Base-by-base conservation (phyloP, 1,284 basidiomycete species). In the Ustilago trichophora region DNA sequence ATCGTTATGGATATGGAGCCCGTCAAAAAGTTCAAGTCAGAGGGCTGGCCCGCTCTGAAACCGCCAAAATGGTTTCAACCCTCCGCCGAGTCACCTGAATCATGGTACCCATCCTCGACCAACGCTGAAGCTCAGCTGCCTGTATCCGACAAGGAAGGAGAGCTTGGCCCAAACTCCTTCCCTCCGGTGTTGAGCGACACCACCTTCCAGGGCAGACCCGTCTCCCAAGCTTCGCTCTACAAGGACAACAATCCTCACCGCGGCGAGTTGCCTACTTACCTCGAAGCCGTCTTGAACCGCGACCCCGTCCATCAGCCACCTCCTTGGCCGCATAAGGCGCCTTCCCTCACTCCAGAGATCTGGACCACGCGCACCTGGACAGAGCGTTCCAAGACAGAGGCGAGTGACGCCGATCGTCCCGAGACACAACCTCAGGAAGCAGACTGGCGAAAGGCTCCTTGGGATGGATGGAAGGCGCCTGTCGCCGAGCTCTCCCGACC, bases 381-480 rank as follows among this genome's bases (percentile, higher is more conserved):
- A 9, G 60, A 75, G 26, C 69, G 60, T 6, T 76, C 73, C 15
- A 54, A 40, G 6, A 76, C 76, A 4, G 38, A 51, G 15, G 51
- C 60, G 1, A 54, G 49, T 32, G 78, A 80, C 27, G 73, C 75
- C 3, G 42, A 68, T 33, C 42, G 40, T 21, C 68, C 77, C 3
- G 55, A 64, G 4, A 26, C 16, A 29, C 78, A 80, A 46, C 50
- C 64, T 1, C 26, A 55, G 24, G 72, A 69, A 24, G 24, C 22
- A 10, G 78, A 80, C 19, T 77, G 74, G 73, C 57, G 78, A 34
- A 10, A 36, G 0, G n/a, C 40, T 4, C 75, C 60, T 3, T 77
- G 46, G 53, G 33, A 53, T n/a, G 50, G 38, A 7, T 80, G 78
- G 78, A 48, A 47, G 25, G 62, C 78, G 24, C 78, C 78, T 4